Evolutionary conservation across 331 rosid genomes (phyloP), one percentile per base, ranked within the genome.

Genomic region (Quercus lobata): DNA sequence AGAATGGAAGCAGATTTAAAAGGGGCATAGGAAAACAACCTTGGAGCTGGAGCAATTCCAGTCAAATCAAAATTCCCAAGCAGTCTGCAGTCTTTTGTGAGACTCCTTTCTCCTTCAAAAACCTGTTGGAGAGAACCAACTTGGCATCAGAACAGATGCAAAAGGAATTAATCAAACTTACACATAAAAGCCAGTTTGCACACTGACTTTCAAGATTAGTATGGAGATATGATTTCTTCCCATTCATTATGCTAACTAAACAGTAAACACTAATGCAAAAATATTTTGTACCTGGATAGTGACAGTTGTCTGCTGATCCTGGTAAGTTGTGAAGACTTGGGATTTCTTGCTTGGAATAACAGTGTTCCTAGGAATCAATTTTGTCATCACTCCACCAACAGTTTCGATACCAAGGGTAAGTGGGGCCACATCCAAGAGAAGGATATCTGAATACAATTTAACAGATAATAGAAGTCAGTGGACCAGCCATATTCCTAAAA

Each of bases 331-430:
- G 72, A 68, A 34, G 24, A 68, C 72, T 3, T 68, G 52, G n/a
- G 72, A 68, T 68, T 34, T 68, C 17, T 68, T 68, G 25, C 27
- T 17, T 34, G 72, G 72, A 15, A 68, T 68, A 18, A 68, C 53
- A 34, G 18, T 68, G 29, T 34, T 65, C 25, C 72, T 34, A 19
- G 53, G 29, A 10, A 68, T 68, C 53, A 68, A 19, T 10, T 68
- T 68, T 9, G 72, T 68, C 29, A 68, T 68, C 72, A 34, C 53
- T 35, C 72, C 27, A 9, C 52, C 72, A 19, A 68, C 72, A 9
- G 53, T 34, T 68, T 68, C 53, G 35, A 68, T 68, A 34, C 52
- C 72, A 68, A 68, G 72, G n/a, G 72, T 68, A 18, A 68, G 53
- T 1, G 53, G 72, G 24, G 72, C 53, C 6, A 68, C 18, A 34